phyloP scores from a whole-genome alignment of 495 filamentous ascomycete species.

The Penicillium psychrofluorescens region DNA sequence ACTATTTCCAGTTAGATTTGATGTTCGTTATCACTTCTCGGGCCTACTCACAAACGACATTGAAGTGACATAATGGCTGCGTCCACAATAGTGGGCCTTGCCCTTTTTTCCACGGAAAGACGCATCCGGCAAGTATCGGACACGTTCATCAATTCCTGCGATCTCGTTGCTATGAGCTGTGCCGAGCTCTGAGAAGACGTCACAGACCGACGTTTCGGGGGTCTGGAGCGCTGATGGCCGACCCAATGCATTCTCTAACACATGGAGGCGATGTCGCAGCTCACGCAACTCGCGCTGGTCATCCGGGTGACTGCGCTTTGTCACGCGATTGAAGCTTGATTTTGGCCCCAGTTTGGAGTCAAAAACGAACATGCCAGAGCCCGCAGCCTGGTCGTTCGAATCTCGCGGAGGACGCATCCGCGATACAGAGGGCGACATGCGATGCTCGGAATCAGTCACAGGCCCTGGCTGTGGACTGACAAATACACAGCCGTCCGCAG shows the following conservation, averaged over 20 bases:
- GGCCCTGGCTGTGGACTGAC: constrained; percentile 15
- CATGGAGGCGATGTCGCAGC: constrained; percentile 22
- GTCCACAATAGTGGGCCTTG: constrained; percentile 43
- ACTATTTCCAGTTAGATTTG: constrained; percentile 24
- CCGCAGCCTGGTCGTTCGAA: constrained; percentile 9
- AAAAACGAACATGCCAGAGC: constrained; percentile 31
- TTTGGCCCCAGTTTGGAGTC: constrained; percentile 27
- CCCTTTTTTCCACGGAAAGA: constrained; percentile 42
- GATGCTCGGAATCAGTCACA: constrained; percentile 5
- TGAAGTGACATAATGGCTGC: constrained; percentile 36
- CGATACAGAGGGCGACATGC: constrained; percentile 10
- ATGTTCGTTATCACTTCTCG: neutral
- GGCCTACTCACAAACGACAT: constrained; percentile 38
- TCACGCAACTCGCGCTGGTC: constrained; percentile 20
- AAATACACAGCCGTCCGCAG: constrained; percentile 28
- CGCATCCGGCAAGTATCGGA: constrained; percentile 21
- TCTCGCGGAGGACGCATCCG: constrained; percentile 9
- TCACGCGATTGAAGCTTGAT: constrained; percentile 16
- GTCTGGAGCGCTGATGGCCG: constrained; percentile 16
- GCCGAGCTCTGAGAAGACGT: constrained; percentile 13
- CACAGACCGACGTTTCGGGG: constrained; percentile 20
- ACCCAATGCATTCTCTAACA: constrained; percentile 22
- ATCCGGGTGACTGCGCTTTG: constrained; percentile 21
- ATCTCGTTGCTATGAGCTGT: constrained; percentile 14
- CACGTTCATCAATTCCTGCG: constrained; percentile 23